Conservation (phyloP, 2,329 filamentous ascomycete genomes). For the Claviceps sp. region DNA sequence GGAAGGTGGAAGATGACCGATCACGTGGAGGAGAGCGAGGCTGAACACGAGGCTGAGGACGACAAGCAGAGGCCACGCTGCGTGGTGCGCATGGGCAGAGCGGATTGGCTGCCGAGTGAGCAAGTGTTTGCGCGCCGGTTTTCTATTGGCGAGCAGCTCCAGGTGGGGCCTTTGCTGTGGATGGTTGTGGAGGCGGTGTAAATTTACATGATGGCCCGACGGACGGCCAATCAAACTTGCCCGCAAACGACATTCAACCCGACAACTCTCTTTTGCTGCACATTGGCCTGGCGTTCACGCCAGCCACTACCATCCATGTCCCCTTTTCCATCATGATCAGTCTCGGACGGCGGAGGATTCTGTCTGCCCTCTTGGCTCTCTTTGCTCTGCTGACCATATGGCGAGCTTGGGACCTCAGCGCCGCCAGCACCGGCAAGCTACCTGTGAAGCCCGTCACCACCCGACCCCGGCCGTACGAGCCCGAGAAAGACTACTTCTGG, state of each 20-base stretch:
- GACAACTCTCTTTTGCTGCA: not conserved
- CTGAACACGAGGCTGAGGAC: not conserved
- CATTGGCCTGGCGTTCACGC: not conserved
- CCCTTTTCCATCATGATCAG: constrained; percentile 3
- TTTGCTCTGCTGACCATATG: constrained; percentile 5
- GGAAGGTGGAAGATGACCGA: constrained; percentile 40
- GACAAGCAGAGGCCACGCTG: constrained; percentile 4
- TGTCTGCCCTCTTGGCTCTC: constrained; percentile 1
- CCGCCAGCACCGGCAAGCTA: not conserved
- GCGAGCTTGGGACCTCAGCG: constrained; percentile 4
- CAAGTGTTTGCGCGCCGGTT: constrained; percentile 1
- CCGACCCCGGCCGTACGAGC: constrained; percentile 3
- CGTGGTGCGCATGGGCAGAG: constrained; percentile 25
- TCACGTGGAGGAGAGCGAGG: not conserved
- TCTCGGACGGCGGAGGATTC: constrained; percentile 5
- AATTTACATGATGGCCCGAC: not conserved
- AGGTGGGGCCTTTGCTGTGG: constrained; percentile 4
- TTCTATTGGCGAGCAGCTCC: constrained; percentile 2
- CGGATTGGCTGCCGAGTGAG: not conserved
- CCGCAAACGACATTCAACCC: too few species aligned
- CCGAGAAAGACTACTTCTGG: constrained; percentile 11
- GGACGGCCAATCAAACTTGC: constrained; percentile 11
- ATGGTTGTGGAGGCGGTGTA: constrained; percentile 7
- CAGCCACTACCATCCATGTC: not conserved
- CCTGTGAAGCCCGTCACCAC: constrained; percentile 2